A percentile compares a stretch with the other conserved stretches of the same genome.
Conservation (phyloP, 106 monocot species). For the Narthecium ossifragum region DNA sequence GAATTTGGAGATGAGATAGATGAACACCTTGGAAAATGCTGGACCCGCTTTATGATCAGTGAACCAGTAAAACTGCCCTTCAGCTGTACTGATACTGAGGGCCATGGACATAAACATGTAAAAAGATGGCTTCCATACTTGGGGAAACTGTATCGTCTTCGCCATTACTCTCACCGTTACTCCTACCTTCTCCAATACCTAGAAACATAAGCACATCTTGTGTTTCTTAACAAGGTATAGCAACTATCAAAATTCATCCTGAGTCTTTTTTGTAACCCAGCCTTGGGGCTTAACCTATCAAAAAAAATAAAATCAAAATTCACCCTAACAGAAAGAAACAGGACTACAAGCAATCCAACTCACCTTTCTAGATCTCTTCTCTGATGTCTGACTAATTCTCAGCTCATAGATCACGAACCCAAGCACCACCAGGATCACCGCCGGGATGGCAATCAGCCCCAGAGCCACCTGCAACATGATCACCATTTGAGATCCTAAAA, state of each 20-base stretch:
- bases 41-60: conserved; percentile 65
- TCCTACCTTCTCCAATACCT: conserved; percentile 34
- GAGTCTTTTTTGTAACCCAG: too few species aligned
- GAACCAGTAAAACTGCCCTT: conserved; percentile 84
- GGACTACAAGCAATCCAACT: neutral
- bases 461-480: conserved; percentile 37
- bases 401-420: conserved; percentile 47
- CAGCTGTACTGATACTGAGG: conserved; percentile 58
- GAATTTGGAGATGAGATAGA: neutral
- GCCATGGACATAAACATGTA: conserved; percentile 77
- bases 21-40: conserved; percentile 65
- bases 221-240: neutral
- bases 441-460: conserved; percentile 36
- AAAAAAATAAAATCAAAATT: neutral
- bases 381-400: conserved; percentile 10
- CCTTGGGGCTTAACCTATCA: neutral
- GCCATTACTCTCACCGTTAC: conserved; percentile 43
- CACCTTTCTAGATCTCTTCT: conserved; percentile 3
- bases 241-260: too few species aligned
- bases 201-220: neutral
- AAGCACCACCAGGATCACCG: conserved; percentile 25
- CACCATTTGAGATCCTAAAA: neutral
- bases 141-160: conserved; percentile 39
- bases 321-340: neutral
- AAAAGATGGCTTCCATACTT: conserved; percentile 67